Conservation (phyloP, 495 filamentous ascomycete species). For the Trichoderma erinaceum region DNA sequence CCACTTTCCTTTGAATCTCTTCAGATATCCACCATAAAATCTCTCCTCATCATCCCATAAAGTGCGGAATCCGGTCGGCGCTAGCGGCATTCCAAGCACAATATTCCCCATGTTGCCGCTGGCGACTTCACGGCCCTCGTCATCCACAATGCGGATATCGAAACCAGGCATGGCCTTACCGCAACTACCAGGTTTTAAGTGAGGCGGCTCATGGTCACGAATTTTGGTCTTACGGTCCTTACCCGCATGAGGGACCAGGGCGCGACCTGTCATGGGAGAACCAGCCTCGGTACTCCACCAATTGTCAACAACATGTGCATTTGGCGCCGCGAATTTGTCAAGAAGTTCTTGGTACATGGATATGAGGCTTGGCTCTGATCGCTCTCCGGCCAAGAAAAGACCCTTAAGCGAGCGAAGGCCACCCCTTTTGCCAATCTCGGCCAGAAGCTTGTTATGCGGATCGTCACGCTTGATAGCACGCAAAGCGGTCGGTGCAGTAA, state of each 20-base stretch:
- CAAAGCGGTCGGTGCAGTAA: slow-evolving; percentile 80
- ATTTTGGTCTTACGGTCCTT: slow-evolving; percentile 30
- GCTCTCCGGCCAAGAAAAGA: slow-evolving; percentile 82
- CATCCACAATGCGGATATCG: slow-evolving; percentile 76
- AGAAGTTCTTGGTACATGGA: slow-evolving; percentile 70
- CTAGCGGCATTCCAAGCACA: slow-evolving; percentile 72
- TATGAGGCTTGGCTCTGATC: slow-evolving; percentile 83
- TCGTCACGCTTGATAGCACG: slow-evolving; percentile 84
- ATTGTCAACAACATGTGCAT: slow-evolving; percentile 76
- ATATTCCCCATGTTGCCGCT: slow-evolving; percentile 83
- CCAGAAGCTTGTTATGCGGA: slow-evolving; percentile 60
- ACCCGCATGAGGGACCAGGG: slow-evolving; percentile 52
- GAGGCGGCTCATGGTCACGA: slow-evolving; percentile 28
- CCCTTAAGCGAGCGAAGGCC: slow-evolving; percentile 63
- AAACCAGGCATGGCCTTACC: slow-evolving; percentile 89
- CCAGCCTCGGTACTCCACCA: slow-evolving; percentile 97
- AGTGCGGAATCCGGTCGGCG: slow-evolving; percentile 77
- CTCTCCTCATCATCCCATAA: slow-evolving; percentile 78
- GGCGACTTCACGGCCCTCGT: slow-evolving; percentile 62
- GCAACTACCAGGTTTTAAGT: slow-evolving; percentile 75
- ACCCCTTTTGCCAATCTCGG: slow-evolving; percentile 52
- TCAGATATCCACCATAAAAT: slow-evolving; percentile 76
- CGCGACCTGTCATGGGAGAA: slow-evolving; percentile 78
- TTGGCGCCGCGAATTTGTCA: slow-evolving; percentile 51
- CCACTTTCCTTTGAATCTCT: slow-evolving; percentile 72